Evolutionary conservation across 257 asterid species (phyloP), one percentile per base, ranked within the genome.

Genomic region (Primulina huaijiensis): DNA sequence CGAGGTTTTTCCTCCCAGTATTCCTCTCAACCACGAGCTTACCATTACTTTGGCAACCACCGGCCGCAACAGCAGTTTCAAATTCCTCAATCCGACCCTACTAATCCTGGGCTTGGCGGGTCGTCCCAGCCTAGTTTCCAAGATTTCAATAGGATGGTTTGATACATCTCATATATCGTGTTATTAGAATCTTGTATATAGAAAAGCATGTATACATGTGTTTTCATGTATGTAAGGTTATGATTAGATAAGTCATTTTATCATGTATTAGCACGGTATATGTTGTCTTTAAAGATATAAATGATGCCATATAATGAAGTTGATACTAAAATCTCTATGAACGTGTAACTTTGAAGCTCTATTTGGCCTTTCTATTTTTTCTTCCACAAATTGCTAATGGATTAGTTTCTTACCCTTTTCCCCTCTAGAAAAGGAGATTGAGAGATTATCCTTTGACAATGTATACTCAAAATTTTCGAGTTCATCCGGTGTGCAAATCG

Each of bases 121-220:
- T 85, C 72, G 72, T 35, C 87, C 71, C 84, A 66, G 59, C 77
- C 79, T 12, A 63, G 83, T 74, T 82, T 72, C 76, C 75, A 64
- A 52, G 84, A 81, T 56, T 85, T 82, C 75, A 85, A 77, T 71
- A 81, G 70, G 61, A 79, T 75, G 79, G 79, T 59, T 65, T 86
- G 77, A 79, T 56, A 25, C 56, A 16, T 67, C 69, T 52, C 25
- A 20, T 43, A 43, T 40, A 12, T 43, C 1, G 17, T 43, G 55
- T 43, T 43, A 43, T 43, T 14, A 43, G n/a, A 43, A 43, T 68
- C 58, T 66, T 78, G 74, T 74, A 34, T 78, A 77, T 72, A 57
- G 63, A 35, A 65, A 69, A 63, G 37, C 19, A 43, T 61, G 33
- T 59, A 35, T 74, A 56, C 50, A 62, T 55, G 34, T 72, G 35